Conservation (phyloP, 192 early-diverging fungal genomes). For the Backusella morwellensis region DNA sequence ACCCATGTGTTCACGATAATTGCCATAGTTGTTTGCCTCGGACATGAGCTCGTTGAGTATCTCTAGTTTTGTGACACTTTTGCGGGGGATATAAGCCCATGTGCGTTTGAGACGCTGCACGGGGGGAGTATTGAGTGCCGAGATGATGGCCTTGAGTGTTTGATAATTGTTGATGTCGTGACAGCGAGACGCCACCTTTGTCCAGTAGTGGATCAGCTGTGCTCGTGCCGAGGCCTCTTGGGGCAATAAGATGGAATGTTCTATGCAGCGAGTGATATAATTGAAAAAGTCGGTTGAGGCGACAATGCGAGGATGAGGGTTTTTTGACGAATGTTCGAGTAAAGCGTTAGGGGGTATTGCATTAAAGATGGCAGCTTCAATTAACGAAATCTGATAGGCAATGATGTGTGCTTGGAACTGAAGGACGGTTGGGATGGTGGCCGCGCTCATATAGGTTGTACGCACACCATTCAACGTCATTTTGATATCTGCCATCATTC, state of each 20-base stretch:
- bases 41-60: constrained; percentile 58
- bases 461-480: constrained; percentile 51
- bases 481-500: constrained; percentile 45
- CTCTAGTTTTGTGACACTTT: constrained; percentile 56
- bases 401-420: constrained; percentile 64
- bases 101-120: constrained; percentile 69
- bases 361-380: constrained; percentile 68
- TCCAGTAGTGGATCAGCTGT: constrained; percentile 67
- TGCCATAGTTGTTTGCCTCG: constrained; percentile 70
- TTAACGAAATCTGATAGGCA: constrained; percentile 66
- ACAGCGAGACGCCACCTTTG: constrained; percentile 63
- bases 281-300: constrained; percentile 80
- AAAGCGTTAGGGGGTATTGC: constrained; percentile 60
- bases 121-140: constrained; percentile 68
- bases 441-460: constrained; percentile 50
- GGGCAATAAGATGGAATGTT: constrained; percentile 66
- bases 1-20: constrained; percentile 63
- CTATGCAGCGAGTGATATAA: constrained; percentile 70
- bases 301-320: constrained; percentile 61
- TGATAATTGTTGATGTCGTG: constrained; percentile 69
- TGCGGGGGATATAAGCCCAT: constrained; percentile 69
- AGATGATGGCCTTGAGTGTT: constrained; percentile 66
- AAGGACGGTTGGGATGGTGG: constrained; percentile 51
- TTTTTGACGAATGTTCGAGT: constrained; percentile 60
- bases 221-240: constrained; percentile 57